These are phyloP conservation scores for Mycocentrospora acerina DNA, from an alignment of 2,329 filamentous ascomycete genomes.

Conservation along the genomic window DNA sequence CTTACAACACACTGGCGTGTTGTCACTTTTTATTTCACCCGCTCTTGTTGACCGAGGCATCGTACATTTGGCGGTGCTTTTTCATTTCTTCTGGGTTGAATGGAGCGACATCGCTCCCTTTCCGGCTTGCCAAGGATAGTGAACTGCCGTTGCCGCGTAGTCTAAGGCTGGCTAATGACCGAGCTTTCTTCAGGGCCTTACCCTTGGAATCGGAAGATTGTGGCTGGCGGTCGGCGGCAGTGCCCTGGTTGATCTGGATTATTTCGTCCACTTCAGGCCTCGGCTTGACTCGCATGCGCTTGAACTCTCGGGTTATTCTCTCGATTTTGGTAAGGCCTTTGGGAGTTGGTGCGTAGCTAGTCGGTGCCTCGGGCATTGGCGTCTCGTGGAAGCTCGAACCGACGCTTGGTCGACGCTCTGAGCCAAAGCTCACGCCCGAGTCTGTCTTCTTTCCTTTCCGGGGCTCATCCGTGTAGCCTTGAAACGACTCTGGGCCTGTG, in stretches of 20 bases:
- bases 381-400: slow-evolving; percentile 27
- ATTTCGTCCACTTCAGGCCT: slow-evolving; percentile 54
- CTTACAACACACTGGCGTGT: not conserved
- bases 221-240: slow-evolving; percentile 18
- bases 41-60: slow-evolving; percentile 24
- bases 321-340: slow-evolving; percentile 56
- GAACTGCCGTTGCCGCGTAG: slow-evolving; percentile 31
- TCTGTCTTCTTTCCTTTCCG: slow-evolving; percentile 60
- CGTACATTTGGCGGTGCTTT: slow-evolving; percentile 38
- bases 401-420: slow-evolving; percentile 35
- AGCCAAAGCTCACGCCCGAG: slow-evolving; percentile 63
- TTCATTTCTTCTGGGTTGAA: slow-evolving; percentile 42
- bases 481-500: slow-evolving; percentile 37
- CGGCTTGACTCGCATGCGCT: slow-evolving; percentile 57
- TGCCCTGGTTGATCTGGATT: slow-evolving; percentile 32
- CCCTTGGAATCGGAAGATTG: slow-evolving; percentile 23
- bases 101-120: slow-evolving; percentile 35
- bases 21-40: slow-evolving; percentile 3
- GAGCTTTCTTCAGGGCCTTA: slow-evolving; percentile 41
- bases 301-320: slow-evolving; percentile 60
- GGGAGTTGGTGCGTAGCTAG: slow-evolving; percentile 17
- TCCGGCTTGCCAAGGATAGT: slow-evolving; percentile 33
- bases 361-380: slow-evolving; percentile 19
- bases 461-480: slow-evolving; percentile 26
- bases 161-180: slow-evolving; percentile 36